A percentile compares a stretch with the other conserved stretches of the same genome.
Conservation (phyloP, 441 rosid species). For the Arabidopsis lyrata region DNA sequence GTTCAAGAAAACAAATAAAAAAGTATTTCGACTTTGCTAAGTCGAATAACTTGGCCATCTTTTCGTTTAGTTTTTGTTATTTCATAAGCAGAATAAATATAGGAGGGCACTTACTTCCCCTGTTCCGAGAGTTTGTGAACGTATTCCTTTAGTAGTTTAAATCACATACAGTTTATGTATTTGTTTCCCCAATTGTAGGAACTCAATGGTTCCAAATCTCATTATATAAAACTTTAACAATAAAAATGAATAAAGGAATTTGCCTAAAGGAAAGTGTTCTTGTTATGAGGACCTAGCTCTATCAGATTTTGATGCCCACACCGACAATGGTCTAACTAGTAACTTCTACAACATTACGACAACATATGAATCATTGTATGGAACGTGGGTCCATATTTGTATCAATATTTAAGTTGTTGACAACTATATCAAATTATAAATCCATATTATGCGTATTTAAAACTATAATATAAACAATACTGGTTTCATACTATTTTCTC, state of each 20-base stretch:
- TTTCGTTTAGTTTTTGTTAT: conserved; percentile 4
- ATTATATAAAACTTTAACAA: neutral
- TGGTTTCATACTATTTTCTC: conserved; percentile 3
- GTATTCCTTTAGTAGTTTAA: neutral
- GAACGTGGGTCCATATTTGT: conserved; percentile 36
- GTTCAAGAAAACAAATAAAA: neutral
- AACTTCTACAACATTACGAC: conserved; percentile 18
- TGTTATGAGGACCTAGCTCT: neutral
- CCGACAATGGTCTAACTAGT: conserved; percentile 31
- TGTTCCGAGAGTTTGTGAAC: conserved; percentile 4
- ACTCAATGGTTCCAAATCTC: neutral
- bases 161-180: neutral
- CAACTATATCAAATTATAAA: conserved; percentile 26
- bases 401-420: conserved; percentile 13
- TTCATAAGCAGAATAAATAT: neutral
- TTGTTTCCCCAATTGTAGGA: neutral
- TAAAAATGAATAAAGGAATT: neutral
- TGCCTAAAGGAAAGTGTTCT: neutral
- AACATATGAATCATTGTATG: conserved; percentile 2
- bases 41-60: neutral
- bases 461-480: neutral
- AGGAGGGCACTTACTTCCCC: neutral
- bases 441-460: conserved; percentile 26
- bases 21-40: neutral
- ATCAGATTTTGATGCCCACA: conserved; percentile 1